Conservation (phyloP, 441 rosid genomes). For the Geranium incanum region DNA sequence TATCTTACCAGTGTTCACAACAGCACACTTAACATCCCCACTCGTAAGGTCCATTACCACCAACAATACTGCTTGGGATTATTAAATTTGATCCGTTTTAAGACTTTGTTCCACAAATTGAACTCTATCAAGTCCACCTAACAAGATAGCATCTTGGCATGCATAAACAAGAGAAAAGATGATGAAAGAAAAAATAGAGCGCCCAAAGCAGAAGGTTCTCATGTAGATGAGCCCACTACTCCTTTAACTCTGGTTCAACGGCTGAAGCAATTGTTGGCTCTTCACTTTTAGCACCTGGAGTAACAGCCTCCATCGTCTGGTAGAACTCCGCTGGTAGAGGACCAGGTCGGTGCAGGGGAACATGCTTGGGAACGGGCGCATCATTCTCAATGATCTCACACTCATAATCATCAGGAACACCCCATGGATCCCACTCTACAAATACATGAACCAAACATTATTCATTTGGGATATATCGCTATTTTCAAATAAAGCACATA, state of each 20-base stretch:
- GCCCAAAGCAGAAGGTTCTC: not conserved
- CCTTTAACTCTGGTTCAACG: conserved; percentile 38
- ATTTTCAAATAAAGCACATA: not conserved
- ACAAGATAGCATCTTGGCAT: not conserved
- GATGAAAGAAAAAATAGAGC: not conserved
- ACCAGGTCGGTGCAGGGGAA: conserved; percentile 81
- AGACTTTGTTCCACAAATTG: not conserved
- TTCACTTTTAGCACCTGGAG: conserved; percentile 24
- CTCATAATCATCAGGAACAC: conserved; percentile 79
- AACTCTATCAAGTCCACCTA: not conserved
- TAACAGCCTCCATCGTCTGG: conserved; percentile 54
- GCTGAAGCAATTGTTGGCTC: conserved; percentile 39
- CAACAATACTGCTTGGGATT: not conserved
- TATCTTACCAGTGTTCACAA: not conserved
- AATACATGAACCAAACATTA: not conserved
- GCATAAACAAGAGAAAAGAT: not conserved
- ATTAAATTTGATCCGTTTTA: too few relatives aligned
- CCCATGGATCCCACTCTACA: conserved; percentile 64
- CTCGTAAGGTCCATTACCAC: not conserved
- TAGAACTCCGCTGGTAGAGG: conserved; percentile 82
- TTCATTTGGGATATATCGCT: not conserved
- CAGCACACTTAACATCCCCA: not conserved
- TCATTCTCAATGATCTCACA: conserved; percentile 78
- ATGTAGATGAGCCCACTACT: conserved; percentile 19
- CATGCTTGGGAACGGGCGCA: conserved; percentile 81